Conservation (phyloP, 805 yeast species). For the Saturnispora mendoncae region DNA sequence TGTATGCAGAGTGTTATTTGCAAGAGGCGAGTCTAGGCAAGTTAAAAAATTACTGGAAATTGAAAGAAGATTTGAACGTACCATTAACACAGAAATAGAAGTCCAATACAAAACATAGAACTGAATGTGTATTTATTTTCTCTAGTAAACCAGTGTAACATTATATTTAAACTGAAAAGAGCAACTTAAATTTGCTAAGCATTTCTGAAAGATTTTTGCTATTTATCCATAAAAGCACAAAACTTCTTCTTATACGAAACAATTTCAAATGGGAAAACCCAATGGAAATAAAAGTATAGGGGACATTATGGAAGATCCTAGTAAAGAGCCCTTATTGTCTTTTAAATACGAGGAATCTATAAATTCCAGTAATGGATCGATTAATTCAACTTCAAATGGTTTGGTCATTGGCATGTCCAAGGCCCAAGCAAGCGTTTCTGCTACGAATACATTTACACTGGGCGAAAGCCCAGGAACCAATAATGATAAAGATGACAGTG, state of each 20-base stretch:
- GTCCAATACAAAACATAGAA: constrained; percentile 2
- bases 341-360: not conserved
- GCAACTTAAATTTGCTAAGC: too few species aligned
- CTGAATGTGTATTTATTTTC: not conserved
- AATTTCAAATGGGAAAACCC: not conserved
- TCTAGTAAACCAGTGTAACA: too few species aligned
- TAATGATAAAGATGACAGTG: not conserved
- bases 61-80: constrained; percentile 25
- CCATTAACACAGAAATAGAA: constrained; percentile 23
- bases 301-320: not conserved
- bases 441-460: not conserved
- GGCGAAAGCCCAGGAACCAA: not conserved
- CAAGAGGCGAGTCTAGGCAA: constrained; percentile 28
- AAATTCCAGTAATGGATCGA: constrained; percentile 2
- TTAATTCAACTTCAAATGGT: constrained; percentile 4
- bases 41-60: constrained; percentile 22
- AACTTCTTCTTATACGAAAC: too few species aligned
- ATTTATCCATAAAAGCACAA: not conserved
- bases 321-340: not conserved
- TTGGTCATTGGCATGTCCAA: not conserved
- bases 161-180: too few species aligned
- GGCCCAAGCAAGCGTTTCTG: constrained; percentile 2
- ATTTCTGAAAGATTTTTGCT: not conserved
- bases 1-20: constrained; percentile 58
- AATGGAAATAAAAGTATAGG: not conserved